Conservation (phyloP, 2,329 filamentous ascomycete genomes). For the Malbranchea zuffiana region DNA sequence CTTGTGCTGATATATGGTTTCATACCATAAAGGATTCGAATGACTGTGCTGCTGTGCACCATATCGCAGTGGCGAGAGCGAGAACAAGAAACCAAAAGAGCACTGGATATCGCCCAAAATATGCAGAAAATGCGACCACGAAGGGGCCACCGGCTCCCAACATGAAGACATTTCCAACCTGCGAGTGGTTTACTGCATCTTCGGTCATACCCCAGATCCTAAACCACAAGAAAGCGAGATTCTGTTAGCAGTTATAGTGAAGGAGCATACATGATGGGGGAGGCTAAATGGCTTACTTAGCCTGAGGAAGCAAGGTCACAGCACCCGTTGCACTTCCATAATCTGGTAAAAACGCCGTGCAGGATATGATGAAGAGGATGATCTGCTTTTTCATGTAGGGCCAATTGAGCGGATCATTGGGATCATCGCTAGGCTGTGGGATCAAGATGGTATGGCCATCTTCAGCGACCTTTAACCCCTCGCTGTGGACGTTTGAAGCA, state of each 20-base stretch:
- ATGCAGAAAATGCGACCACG: constrained; percentile 32
- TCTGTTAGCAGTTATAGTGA: background rate
- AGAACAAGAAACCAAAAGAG: constrained; percentile 33
- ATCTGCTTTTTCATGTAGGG: constrained; percentile 24
- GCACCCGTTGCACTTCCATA: constrained; percentile 35
- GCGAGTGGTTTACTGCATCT: constrained; percentile 31
- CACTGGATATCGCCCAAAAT: constrained; percentile 37
- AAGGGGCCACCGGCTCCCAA: constrained; percentile 34
- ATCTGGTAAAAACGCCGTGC: constrained; percentile 32
- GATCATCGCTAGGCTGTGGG: constrained; percentile 28
- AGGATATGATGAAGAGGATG: constrained; percentile 31
- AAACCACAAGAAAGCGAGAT: background rate
- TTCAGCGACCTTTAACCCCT: constrained; percentile 22
- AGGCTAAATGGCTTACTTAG: constrained; percentile 18
- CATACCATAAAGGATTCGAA: constrained; percentile 30
- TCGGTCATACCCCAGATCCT: constrained; percentile 29
- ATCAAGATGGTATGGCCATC: constrained; percentile 30
- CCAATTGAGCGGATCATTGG: constrained; percentile 32
- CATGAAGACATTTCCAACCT: constrained; percentile 37
- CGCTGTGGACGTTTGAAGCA: constrained; percentile 15
- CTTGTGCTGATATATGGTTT: background rate
- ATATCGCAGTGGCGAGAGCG: constrained; percentile 29
- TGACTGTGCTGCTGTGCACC: constrained; percentile 28
- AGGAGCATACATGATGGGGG: background rate
- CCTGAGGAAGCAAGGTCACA: constrained; percentile 32